Conservation (phyloP, 2,329 filamentous ascomycete genomes). For the Claviceps monticola region DNA sequence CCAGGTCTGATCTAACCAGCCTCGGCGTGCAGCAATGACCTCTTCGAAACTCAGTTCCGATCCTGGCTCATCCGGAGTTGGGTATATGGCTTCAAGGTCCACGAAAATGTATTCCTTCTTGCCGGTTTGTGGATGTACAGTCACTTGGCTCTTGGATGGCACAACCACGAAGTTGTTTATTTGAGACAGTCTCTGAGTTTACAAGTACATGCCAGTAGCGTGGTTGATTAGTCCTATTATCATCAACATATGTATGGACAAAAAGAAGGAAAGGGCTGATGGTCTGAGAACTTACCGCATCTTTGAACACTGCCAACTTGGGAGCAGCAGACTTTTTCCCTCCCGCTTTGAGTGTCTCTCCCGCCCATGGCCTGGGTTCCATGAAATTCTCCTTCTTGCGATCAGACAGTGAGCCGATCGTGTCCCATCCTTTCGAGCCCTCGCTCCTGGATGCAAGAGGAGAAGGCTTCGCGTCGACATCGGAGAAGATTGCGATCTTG, state of each 20-base stretch:
- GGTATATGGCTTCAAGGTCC: slow-evolving; percentile 74
- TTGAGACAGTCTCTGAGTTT: slow-evolving; percentile 43
- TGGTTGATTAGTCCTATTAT: slow-evolving; percentile 86
- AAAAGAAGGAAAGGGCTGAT: neutral
- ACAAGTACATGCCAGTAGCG: slow-evolving; percentile 26
- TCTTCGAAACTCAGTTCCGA: slow-evolving; percentile 87
- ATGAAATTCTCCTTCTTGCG: slow-evolving; percentile 88
- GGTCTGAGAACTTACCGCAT: slow-evolving; percentile 54
- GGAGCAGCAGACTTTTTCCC: slow-evolving; percentile 60
- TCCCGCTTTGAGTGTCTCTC: slow-evolving; percentile 77
- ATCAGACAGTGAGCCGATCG: slow-evolving; percentile 71
- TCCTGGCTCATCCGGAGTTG: slow-evolving; percentile 53
- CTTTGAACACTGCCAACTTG: slow-evolving; percentile 90
- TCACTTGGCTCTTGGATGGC: slow-evolving; percentile 62
- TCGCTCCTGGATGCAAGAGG: slow-evolving; percentile 38
- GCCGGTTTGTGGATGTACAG: slow-evolving; percentile 68
- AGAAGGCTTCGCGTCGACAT: slow-evolving; percentile 49
- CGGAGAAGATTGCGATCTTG: slow-evolving; percentile 87
- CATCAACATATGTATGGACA: slow-evolving; percentile 57
- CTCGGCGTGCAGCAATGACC: slow-evolving; percentile 63
- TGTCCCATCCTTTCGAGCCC: slow-evolving; percentile 71
- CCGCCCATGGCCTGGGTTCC: slow-evolving; percentile 79
- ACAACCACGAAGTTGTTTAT: slow-evolving; percentile 55
- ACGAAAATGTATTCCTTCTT: slow-evolving; percentile 80
- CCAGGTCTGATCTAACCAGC: slow-evolving; percentile 50